Evolutionary conservation across 176 grass and related monocot species (phyloP), one percentile per base, ranked within the genome.

Genomic region (Eleusine indica): DNA sequence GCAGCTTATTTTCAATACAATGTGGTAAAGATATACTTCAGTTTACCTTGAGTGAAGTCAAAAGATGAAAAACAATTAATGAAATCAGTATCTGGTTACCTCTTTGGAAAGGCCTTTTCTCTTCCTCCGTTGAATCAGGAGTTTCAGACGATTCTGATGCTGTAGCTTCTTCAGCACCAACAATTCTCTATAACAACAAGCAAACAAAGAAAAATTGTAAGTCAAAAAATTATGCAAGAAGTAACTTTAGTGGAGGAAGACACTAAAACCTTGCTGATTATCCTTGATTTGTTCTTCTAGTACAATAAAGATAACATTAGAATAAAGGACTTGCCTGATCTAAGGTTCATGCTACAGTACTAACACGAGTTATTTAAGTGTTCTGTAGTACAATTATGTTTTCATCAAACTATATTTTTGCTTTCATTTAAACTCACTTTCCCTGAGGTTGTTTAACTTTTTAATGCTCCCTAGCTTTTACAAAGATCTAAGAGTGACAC

Each of bases 51-150:
- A 71, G 42, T 77, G 76, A 28, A 76, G 12, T 77, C 10, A 7
- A 25, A 56, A 81, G 48, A 82, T 6, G 18, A 67, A 54, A 81
- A 0, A 53, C 66, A 41, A 15, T 37, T 19, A 51, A 63, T 22
- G n/a, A 70, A 52, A 68, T 70, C 32, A 47, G 68, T 6, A 70
- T 63, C n/a, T 68, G 13, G 82, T 82, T 86, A 93, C 96, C 96
- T 81, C 70, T 88, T 82, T 83, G 87, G 71, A 94, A 90, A 87
- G 86, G 87, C 53, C 84, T 90, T 90, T 98, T 93, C 53, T 89
- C 86, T 80, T 95, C 74, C 28, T 86, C 85, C 25, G 85, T 13
- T 80, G 89, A 73, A 70, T 90, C 81, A 30, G 69, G 74, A 76
- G 76, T 91, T 76, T 87, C 77, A 68, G 91, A 65, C 40, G 86